Evolutionary conservation across 1,284 basidiomycete species (phyloP).

Genomic region (Veloboletus limbatus): DNA sequence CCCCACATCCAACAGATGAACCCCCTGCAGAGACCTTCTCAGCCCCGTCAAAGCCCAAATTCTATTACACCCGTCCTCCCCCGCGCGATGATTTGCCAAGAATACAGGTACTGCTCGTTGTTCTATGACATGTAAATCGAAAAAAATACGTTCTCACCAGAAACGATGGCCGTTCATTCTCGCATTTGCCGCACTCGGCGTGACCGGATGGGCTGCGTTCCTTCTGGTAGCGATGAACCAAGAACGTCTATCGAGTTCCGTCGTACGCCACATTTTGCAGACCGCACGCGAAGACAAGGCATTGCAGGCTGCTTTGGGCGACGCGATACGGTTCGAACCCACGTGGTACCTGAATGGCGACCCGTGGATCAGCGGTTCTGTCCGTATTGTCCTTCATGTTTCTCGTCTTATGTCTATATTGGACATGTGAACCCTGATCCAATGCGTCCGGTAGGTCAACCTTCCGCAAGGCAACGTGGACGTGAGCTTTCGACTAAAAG

Average conservation of each 20-base stretch:
- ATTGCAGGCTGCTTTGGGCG: constrained; percentile 55
- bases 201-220: constrained; percentile 65
- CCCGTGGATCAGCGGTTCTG: constrained; percentile 66
- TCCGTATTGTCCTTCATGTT: constrained; percentile 36
- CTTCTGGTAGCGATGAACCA: constrained; percentile 69
- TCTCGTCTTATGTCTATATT: too few relatives aligned
- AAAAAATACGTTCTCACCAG: constrained; percentile 30
- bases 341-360: constrained; percentile 78
- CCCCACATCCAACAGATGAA: constrained; percentile 24
- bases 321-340: constrained; percentile 67
- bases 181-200: constrained; percentile 48
- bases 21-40: constrained; percentile 30
- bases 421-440: not conserved
- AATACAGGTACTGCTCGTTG: constrained; percentile 37
- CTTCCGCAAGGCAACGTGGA: constrained; percentile 75
- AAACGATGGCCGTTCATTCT: constrained; percentile 61
- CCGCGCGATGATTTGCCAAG: constrained; percentile 43
- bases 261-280: constrained; percentile 62
- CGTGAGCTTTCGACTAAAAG: constrained; percentile 70
- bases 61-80: constrained; percentile 34
- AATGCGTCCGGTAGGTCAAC: constrained; percentile 50
- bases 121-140: not conserved
- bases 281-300: constrained; percentile 52
- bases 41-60: constrained; percentile 35
- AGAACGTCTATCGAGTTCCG: constrained; percentile 74